Evolutionary conservation across 1,284 basidiomycete species (phyloP).

Genomic region (Cutaneotrichosporon sp.): DNA sequence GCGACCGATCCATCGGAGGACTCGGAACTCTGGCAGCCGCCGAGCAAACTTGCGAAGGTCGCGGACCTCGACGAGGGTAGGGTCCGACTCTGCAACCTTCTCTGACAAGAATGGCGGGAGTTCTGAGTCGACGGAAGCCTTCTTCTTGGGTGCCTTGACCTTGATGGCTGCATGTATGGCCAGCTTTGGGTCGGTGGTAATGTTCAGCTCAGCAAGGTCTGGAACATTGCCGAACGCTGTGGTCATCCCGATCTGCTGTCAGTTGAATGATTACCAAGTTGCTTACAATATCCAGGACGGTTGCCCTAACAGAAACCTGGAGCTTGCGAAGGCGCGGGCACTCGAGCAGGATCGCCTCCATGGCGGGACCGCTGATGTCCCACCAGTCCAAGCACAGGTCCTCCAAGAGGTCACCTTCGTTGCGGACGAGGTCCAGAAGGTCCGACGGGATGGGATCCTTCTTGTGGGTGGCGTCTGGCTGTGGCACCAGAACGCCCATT

Average conservation of each 20-base stretch:
- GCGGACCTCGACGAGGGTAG: constrained; percentile 28
- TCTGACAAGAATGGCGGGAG: constrained; percentile 20
- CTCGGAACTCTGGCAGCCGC: constrained; percentile 29
- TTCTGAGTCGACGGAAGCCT: not conserved
- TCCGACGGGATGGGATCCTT: constrained; percentile 18
- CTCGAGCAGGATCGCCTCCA: constrained; percentile 26
- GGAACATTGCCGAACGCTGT: constrained; percentile 25
- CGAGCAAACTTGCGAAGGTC: constrained; percentile 37
- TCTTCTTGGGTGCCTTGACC: constrained; percentile 16
- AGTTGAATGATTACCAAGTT: not conserved
- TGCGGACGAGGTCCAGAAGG: constrained; percentile 24
- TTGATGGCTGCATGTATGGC: constrained; percentile 13
- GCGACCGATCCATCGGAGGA: constrained; percentile 33
- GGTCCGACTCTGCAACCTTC: constrained; percentile 25
- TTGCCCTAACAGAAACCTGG: constrained; percentile 21
- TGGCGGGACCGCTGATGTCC: constrained; percentile 22
- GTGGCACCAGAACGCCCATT: constrained; percentile 7
- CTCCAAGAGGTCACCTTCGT: constrained; percentile 22
- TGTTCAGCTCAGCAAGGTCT: constrained; percentile 24
- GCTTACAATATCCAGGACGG: constrained; percentile 29
- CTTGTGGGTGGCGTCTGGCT: constrained; percentile 18
- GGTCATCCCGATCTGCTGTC: constrained; percentile 24
- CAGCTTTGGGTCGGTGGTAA: constrained; percentile 25
- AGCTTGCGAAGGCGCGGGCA: constrained; percentile 24
- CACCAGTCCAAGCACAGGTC: constrained; percentile 38